Base-by-base conservation (phyloP, 2,329 filamentous ascomycete species). In the Cercospora brassicicola region DNA sequence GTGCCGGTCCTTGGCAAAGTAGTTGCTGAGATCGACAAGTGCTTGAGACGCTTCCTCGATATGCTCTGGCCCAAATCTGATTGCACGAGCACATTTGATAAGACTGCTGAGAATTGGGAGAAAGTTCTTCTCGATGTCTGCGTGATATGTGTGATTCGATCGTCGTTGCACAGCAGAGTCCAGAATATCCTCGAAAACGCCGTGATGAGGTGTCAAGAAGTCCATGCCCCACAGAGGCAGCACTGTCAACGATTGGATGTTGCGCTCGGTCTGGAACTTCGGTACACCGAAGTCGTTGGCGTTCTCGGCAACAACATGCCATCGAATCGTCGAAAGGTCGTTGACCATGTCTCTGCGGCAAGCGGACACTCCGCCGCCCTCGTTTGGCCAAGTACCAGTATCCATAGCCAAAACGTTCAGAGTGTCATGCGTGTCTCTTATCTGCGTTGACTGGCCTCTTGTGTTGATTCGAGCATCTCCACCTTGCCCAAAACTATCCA, bases 401-500 rank as follows among this genome's bases (percentile, higher is more conserved):
- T 81, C 80, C 31, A 80, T 78, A 13, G 79, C 79, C 51, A 81
- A 74, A 30, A 82, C 79, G 66, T 81, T 79, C 2, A 82, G 75
- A 20, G 74, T 76, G 4, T 73, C 67, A 13, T 81, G 79, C 2
- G 78, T 81, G 55, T 81, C 80, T 11, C 83, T 83, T 23, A 71
- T 65, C 63, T 79, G 78, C n/a, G 83, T 78, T 20, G 82, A 78
- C 67, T 83, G 82, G 0, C 82, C 83, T 45, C 83, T 76, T 0
- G 83, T 86, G 69, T 84, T 83, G 62, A 84, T 81, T 48, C 84
- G 81, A 3, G 84, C 80, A 73, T 86, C 84, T 23, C 84, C 84
- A n/a, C 84, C 84, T 64, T 84, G 82, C 6, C 84, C 84, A 64
- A 85, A 85, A 67, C 81, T 84, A 73, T 83, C 82, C 15, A 85